Conservation (phyloP, 805 yeast species). For the Candida montana region DNA sequence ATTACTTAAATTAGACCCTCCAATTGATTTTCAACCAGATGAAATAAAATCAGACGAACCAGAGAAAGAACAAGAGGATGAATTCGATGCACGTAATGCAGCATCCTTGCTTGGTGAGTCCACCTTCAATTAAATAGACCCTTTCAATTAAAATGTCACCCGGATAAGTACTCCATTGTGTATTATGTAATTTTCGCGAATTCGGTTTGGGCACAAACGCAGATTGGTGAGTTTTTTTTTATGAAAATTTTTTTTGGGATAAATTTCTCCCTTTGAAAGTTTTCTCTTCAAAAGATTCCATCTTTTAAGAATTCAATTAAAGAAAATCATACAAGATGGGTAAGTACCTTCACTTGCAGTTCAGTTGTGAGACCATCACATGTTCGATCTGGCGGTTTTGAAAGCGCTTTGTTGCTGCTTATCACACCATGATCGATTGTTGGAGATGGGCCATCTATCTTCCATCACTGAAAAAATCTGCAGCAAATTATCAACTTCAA, state of each 20-base stretch:
- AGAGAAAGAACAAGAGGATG: slow-evolving; percentile 25
- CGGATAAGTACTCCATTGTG: neutral
- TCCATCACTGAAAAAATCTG: neutral
- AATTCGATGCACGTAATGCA: slow-evolving; percentile 77
- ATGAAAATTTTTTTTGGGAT: slow-evolving; percentile 11
- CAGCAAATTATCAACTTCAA: neutral
- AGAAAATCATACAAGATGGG: slow-evolving; percentile 26
- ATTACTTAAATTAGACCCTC: slow-evolving; percentile 5
- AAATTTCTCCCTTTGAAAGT: slow-evolving; percentile 7
- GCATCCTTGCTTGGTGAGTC: slow-evolving; percentile 77
- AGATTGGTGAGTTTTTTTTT: neutral
- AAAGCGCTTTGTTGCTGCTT: neutral
- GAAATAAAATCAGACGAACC: slow-evolving; percentile 16
- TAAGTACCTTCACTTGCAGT: slow-evolving; percentile 11
- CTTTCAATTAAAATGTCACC: neutral
- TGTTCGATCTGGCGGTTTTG: neutral
- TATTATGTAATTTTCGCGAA: neutral
- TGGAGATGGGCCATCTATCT: slow-evolving; percentile 2
- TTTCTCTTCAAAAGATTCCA: slow-evolving; percentile 8
- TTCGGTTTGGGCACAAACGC: slow-evolving; percentile 3
- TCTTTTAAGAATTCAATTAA: slow-evolving; percentile 12
- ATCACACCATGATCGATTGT: neutral
- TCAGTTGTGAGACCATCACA: neutral
- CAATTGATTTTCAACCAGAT: slow-evolving; percentile 13
- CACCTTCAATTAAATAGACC: slow-evolving; percentile 36